phyloP scores from a whole-genome alignment of 495 filamentous ascomycete species.

The Pyrenula aspistea region DNA sequence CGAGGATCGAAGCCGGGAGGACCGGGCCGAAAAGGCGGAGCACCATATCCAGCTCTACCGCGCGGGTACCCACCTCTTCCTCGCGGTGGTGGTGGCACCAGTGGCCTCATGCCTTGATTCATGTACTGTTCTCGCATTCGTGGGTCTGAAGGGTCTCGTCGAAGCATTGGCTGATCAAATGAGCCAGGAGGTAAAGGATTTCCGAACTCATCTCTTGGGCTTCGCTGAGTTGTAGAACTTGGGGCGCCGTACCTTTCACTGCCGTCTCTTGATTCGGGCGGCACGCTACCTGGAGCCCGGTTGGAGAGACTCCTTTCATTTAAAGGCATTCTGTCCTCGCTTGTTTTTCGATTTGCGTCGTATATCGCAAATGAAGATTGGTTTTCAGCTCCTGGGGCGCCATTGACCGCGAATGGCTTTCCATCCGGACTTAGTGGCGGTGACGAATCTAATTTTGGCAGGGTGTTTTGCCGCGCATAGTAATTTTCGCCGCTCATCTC shows the following conservation, averaged over 20 bases:
- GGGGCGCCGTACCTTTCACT: conserved; percentile 3
- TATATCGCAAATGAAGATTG: conserved; percentile 67
- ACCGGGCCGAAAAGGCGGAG: conserved; percentile 11
- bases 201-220: conserved; percentile 56
- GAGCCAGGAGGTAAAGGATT: conserved; percentile 34
- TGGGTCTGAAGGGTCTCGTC: conserved; percentile 31
- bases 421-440: conserved; percentile 35
- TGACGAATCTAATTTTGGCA: conserved; percentile 28
- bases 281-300: conserved; percentile 13
- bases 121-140: conserved; percentile 48
- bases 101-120: conserved; percentile 44
- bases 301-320: conserved; percentile 45
- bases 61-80: conserved; percentile 29
- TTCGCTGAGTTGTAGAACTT: conserved; percentile 6
- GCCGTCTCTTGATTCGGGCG: conserved; percentile 12
- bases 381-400: conserved; percentile 41
- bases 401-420: conserved; percentile 41
- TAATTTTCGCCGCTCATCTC: conserved; percentile 93
- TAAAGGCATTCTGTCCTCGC: conserved; percentile 66
- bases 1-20: neutral
- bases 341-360: conserved; percentile 49
- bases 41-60: conserved; percentile 14
- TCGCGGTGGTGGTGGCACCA: conserved; percentile 36
- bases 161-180: conserved; percentile 26
- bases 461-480: conserved; percentile 60